These are phyloP conservation scores for Neoboletus brunneissimus DNA, from an alignment of 768 basidiomycete genomes.

Conservation along the genomic window DNA sequence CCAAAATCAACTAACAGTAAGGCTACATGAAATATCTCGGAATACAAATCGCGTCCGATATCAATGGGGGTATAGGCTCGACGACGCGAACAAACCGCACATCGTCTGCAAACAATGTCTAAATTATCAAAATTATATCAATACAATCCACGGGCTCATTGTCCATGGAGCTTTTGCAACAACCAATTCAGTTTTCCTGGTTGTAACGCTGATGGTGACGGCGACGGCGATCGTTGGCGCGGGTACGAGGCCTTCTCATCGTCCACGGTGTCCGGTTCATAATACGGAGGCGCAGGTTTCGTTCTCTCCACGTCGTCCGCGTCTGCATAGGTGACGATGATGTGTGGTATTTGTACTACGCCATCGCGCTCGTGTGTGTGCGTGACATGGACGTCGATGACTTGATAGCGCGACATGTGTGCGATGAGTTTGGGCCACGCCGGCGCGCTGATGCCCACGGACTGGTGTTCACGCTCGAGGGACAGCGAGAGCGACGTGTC, in stretches of 20 bases:
- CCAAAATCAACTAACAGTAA: background rate
- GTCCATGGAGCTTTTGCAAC: constrained; percentile 8
- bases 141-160: background rate
- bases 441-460: constrained; percentile 48
- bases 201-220: background rate
- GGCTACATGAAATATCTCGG: background rate
- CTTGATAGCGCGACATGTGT: constrained; percentile 43
- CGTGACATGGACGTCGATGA: constrained; percentile 43
- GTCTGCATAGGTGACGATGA: constrained; percentile 25
- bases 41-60: background rate
- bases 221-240: background rate
- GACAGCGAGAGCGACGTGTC: constrained; percentile 46
- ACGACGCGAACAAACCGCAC: no score
- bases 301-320: constrained; percentile 5
- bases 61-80: background rate
- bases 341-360: constrained; percentile 26
- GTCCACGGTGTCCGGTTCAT: background rate
- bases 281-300: constrained; percentile 42
- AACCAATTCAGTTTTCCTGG: constrained; percentile 14
- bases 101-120: background rate
- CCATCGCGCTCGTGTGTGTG: background rate
- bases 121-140: background rate
- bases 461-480: constrained; percentile 33
- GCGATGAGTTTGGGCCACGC: constrained; percentile 47
- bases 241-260: constrained; percentile 16